A percentile compares a stretch with the other conserved stretches of the same genome.
These are phyloP conservation scores for Biscogniauxia marginata DNA, from an alignment of 2,329 filamentous ascomycete species.

Conservation along the genomic window DNA sequence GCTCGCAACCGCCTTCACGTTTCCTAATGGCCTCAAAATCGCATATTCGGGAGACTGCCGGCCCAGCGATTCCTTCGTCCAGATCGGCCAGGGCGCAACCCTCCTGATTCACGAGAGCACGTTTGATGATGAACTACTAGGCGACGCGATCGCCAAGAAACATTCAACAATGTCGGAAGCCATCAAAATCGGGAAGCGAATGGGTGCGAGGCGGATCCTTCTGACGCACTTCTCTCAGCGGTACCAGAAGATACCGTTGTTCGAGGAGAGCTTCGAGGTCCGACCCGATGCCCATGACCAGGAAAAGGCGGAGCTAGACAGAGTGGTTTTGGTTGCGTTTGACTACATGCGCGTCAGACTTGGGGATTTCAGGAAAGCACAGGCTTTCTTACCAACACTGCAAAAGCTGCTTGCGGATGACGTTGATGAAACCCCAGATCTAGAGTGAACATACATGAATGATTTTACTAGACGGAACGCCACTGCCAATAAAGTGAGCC, in stretches of 20 bases:
- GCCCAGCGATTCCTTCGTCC: slow-evolving; percentile 67
- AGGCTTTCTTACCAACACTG: slow-evolving; percentile 32
- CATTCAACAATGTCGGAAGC: slow-evolving; percentile 90
- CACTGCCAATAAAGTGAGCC: too few species aligned
- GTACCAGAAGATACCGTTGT: slow-evolving; percentile 72
- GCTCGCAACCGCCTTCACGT: slow-evolving; percentile 74
- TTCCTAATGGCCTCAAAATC: slow-evolving; percentile 77
- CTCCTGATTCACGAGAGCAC: slow-evolving; percentile 94
- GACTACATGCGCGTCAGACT: slow-evolving; percentile 71
- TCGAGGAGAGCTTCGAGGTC: slow-evolving; percentile 37
- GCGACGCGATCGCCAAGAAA: slow-evolving; percentile 82
- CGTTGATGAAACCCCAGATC: neutral
- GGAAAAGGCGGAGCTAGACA: slow-evolving; percentile 37
- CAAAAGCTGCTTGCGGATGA: slow-evolving; percentile 30
- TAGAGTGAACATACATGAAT: neutral
- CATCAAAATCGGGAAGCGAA: slow-evolving; percentile 69
- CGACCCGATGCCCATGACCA: slow-evolving; percentile 22
- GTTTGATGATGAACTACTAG: slow-evolving; percentile 80
- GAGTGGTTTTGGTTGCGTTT: slow-evolving; percentile 71
- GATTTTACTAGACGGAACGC: too few species aligned
- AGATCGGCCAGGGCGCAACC: slow-evolving; percentile 71
- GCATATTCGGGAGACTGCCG: slow-evolving; percentile 95
- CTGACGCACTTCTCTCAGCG: slow-evolving; percentile 95
- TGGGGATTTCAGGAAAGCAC: slow-evolving; percentile 33
- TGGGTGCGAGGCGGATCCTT: slow-evolving; percentile 77